Evolutionary conservation across 2,329 filamentous ascomycete genomes (phyloP).

Genomic region (Thielaviopsis ethacetica): DNA sequence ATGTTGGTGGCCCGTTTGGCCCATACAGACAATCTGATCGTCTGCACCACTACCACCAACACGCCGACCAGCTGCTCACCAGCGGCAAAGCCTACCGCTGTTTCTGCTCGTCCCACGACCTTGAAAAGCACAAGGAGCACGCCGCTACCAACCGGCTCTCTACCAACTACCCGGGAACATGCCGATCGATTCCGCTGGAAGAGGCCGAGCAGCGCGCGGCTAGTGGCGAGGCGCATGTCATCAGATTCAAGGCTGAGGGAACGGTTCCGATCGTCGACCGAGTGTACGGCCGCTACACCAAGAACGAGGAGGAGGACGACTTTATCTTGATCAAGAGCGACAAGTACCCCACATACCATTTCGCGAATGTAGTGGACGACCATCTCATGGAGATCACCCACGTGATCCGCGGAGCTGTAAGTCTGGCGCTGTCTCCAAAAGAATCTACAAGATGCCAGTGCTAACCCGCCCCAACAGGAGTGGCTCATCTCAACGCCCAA

Average conservation of each 20-base stretch:
- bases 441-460: background rate
- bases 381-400: slow-evolving; percentile 92
- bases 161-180: slow-evolving; percentile 45
- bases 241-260: slow-evolving; percentile 52
- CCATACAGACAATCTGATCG: slow-evolving; percentile 66
- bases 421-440: slow-evolving; percentile 14
- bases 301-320: slow-evolving; percentile 48
- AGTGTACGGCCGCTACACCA: slow-evolving; percentile 56
- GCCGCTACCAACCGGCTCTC: slow-evolving; percentile 35
- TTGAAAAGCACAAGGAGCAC: slow-evolving; percentile 49
- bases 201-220: slow-evolving; percentile 57
- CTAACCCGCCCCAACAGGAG: slow-evolving; percentile 35
- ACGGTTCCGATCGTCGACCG: slow-evolving; percentile 36
- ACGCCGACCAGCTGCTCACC: slow-evolving; percentile 53
- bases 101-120: slow-evolving; percentile 64
- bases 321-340: slow-evolving; percentile 85
- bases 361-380: slow-evolving; percentile 94
- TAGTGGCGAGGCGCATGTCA: slow-evolving; percentile 53
- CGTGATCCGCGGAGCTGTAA: slow-evolving; percentile 71
- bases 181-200: slow-evolving; percentile 45
- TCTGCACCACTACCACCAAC: slow-evolving; percentile 51
- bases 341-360: slow-evolving; percentile 86
- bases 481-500: slow-evolving; percentile 90
- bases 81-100: slow-evolving; percentile 74
- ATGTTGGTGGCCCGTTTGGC: slow-evolving; percentile 63